Evolutionary conservation across 768 basidiomycete genomes (phyloP).

Genomic region (Mycena latifolia): DNA sequence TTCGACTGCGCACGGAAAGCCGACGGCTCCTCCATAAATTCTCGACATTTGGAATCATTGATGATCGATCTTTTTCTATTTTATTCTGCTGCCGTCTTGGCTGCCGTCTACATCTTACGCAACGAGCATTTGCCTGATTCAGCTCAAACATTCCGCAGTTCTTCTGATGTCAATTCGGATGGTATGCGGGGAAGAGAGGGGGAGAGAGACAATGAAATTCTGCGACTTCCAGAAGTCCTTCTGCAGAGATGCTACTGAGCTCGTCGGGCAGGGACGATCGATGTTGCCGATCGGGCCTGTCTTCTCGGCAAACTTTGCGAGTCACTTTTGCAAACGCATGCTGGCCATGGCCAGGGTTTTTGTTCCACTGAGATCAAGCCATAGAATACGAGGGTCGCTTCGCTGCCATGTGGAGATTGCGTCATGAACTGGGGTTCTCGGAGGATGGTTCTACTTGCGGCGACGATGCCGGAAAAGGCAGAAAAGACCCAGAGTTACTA

Average conservation of each 20-base stretch:
- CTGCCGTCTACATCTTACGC: conserved; percentile 23
- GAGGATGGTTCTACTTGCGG: not conserved
- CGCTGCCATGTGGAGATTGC: conserved; percentile 33
- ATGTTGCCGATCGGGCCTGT: not conserved
- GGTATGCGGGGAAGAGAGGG: not conserved
- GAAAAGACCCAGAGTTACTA: conserved; percentile 24
- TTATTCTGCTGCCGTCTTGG: not conserved
- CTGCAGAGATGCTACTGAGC: conserved; percentile 15
- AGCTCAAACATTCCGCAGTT: conserved; percentile 19
- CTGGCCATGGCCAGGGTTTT: not conserved
- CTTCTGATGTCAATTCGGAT: not conserved
- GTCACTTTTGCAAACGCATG: not conserved
- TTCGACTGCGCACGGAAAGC: conserved; percentile 28
- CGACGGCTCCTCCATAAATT: conserved; percentile 20
- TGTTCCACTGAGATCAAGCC: conserved; percentile 5
- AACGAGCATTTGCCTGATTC: conserved; percentile 15
- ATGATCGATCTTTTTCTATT: conserved; percentile 19
- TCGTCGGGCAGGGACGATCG: not conserved
- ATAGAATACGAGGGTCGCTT: not conserved
- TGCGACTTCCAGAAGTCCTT: not conserved
- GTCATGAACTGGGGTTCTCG: conserved; percentile 26
- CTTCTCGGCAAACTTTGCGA: not conserved
- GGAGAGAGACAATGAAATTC: not conserved
- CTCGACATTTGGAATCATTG: conserved; percentile 13
- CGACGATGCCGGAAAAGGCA: conserved; percentile 3